Evolutionary conservation across 495 filamentous ascomycete genomes (phyloP).

Genomic region (Lepraria neglecta): DNA sequence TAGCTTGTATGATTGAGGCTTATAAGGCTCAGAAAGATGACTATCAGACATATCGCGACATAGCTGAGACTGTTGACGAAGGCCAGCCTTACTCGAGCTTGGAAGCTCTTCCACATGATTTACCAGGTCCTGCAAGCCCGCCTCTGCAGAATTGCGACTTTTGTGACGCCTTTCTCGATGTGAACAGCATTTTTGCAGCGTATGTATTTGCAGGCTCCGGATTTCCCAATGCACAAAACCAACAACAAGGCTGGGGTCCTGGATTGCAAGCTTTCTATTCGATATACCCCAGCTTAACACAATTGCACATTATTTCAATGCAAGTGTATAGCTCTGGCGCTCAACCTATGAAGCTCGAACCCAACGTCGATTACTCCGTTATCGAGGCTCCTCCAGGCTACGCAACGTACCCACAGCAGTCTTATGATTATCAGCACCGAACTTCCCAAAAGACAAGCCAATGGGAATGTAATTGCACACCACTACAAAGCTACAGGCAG

Average conservation of each 20-base stretch:
- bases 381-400: not conserved
- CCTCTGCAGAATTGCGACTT: no score
- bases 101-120: not conserved
- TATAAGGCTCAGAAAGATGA: not conserved
- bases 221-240: no score
- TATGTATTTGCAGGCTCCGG: no score
- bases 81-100: not conserved
- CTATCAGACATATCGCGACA: not conserved
- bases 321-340: not conserved
- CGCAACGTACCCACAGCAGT: not conserved
- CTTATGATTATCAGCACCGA: not conserved
- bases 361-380: not conserved
- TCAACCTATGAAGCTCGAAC: not conserved
- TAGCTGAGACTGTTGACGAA: not conserved
- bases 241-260: not conserved
- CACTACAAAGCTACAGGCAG: not conserved
- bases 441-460: not conserved
- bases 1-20: not conserved
- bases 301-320: conserved; percentile 3
- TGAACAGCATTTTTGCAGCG: no score
- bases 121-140: not conserved
- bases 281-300: not conserved
- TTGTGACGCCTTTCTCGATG: no score
- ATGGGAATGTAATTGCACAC: not conserved
- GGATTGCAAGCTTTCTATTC: not conserved